phyloP scores from a whole-genome alignment of 116 monocot genomes.

The Papilionanthe hybrid region DNA sequence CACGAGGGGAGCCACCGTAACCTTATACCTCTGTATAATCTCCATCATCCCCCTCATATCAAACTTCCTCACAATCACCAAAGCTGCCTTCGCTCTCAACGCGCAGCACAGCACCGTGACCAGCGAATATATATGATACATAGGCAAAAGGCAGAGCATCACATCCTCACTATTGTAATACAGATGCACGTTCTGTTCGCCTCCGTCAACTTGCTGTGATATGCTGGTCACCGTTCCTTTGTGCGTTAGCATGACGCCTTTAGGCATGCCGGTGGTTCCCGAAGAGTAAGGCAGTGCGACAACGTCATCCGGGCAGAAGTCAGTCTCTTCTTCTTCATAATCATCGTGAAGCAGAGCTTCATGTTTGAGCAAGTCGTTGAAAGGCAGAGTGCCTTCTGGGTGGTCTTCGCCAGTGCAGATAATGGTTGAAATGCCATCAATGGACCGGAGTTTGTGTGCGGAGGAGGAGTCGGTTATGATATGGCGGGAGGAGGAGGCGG shows the following conservation, averaged over 20 bases:
- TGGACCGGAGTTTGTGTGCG: constrained; percentile 3
- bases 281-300: constrained; percentile 78
- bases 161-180: constrained; percentile 14
- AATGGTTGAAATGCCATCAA: not conserved
- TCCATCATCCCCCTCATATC: constrained; percentile 21
- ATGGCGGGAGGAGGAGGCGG: constrained; percentile 15
- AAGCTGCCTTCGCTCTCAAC: constrained; percentile 15
- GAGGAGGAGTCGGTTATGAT: constrained; percentile 16
- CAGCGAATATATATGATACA: constrained; percentile 34
- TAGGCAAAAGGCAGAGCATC: constrained; percentile 24
- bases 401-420: constrained; percentile 4
- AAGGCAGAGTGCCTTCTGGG: constrained; percentile 14
- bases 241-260: constrained; percentile 72
- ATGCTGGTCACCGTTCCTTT: constrained; percentile 47
- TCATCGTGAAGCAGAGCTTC: not conserved
- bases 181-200: constrained; percentile 57
- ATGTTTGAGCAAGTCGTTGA: constrained; percentile 8
- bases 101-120: constrained; percentile 26
- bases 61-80: constrained; percentile 19
- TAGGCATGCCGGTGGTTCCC: constrained; percentile 73
- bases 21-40: constrained; percentile 11
- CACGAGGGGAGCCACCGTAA: constrained; percentile 26
- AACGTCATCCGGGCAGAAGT: constrained; percentile 24
- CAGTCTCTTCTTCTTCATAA: not conserved
- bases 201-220: constrained; percentile 78